A percentile compares a stretch with the other conserved stretches of the same genome.
Evolutionary conservation across 768 basidiomycete genomes (phyloP).

Genomic region (Xerocomus brunneocitrinus): DNA sequence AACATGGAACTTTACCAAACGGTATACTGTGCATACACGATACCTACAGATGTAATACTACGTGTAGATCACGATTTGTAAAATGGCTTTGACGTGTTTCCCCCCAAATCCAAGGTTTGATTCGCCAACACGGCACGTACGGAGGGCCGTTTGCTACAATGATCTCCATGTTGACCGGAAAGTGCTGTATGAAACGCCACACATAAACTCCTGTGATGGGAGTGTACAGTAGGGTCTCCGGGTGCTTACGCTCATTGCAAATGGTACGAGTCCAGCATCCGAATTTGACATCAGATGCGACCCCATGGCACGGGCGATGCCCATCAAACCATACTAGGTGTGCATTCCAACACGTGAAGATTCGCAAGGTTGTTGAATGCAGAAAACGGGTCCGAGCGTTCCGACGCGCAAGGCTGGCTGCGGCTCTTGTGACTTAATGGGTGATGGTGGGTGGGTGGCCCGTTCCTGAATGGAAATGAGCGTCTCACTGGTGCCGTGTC

Average conservation of each 20-base stretch:
- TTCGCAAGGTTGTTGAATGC: neutral
- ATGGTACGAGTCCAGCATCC: neutral
- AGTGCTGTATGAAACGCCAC: neutral
- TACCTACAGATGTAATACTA: neutral
- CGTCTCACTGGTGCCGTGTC: neutral
- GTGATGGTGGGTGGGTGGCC: neutral
- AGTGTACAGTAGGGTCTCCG: neutral
- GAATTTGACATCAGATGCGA: neutral
- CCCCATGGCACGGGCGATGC: neutral
- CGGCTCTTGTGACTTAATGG: neutral
- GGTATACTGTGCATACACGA: neutral
- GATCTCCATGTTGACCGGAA: constrained; percentile 1
- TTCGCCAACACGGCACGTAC: neutral
- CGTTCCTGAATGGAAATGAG: neutral
- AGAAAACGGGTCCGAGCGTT: neutral
- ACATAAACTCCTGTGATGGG: neutral
- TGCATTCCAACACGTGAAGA: neutral
- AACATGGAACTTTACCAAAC: neutral
- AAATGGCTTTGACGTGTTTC: neutral
- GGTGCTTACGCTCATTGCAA: neutral
- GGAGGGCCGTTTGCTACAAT: neutral
- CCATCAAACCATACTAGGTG: neutral
- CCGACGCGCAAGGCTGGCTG: neutral
- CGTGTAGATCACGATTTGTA: neutral
- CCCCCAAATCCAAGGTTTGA: neutral